Percentiles rank a stretch among this genome's conserved stretches.
These are phyloP conservation scores for Pyrenula aspistea DNA, from an alignment of 495 filamentous ascomycete species.

Conservation along the genomic window DNA sequence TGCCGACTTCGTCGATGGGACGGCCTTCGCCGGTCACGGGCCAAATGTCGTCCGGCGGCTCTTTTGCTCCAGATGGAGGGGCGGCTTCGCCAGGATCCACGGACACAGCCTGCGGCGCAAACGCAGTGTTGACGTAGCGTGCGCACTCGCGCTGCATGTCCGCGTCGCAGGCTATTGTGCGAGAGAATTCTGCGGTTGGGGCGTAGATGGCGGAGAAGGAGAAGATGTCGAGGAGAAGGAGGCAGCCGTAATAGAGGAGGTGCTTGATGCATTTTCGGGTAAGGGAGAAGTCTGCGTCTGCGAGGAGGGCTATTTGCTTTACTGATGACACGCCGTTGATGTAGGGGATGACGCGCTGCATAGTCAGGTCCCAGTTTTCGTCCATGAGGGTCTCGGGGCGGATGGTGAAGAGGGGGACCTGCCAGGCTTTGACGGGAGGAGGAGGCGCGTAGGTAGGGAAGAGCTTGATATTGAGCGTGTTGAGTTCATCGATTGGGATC, in stretches of 20 bases:
- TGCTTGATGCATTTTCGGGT: conserved; percentile 76
- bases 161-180: conserved; percentile 55
- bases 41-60: conserved; percentile 28
- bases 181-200: conserved; percentile 60
- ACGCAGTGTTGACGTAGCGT: conserved; percentile 54
- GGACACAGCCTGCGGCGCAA: conserved; percentile 13
- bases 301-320: conserved; percentile 66
- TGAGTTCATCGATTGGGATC: conserved; percentile 90
- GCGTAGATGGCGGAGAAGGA: conserved; percentile 87
- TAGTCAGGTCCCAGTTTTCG: conserved; percentile 82
- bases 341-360: conserved; percentile 65
- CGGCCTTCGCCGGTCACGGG: conserved; percentile 19
- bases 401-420: conserved; percentile 84
- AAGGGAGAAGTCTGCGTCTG: conserved; percentile 75
- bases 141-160: conserved; percentile 75
- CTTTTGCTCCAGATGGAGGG: too few species aligned
- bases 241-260: conserved; percentile 79
- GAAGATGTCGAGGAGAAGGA: conserved; percentile 84
- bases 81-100: conserved; percentile 3
- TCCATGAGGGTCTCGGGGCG: conserved; percentile 64
- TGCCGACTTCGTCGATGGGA: conserved; percentile 25
- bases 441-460: conserved; percentile 75
- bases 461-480: conserved; percentile 92
- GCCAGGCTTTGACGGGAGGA: conserved; percentile 65
- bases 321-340: conserved; percentile 88